Conservation (phyloP, 2,329 filamentous ascomycete genomes). For the Chaetomiaceae sp. region DNA sequence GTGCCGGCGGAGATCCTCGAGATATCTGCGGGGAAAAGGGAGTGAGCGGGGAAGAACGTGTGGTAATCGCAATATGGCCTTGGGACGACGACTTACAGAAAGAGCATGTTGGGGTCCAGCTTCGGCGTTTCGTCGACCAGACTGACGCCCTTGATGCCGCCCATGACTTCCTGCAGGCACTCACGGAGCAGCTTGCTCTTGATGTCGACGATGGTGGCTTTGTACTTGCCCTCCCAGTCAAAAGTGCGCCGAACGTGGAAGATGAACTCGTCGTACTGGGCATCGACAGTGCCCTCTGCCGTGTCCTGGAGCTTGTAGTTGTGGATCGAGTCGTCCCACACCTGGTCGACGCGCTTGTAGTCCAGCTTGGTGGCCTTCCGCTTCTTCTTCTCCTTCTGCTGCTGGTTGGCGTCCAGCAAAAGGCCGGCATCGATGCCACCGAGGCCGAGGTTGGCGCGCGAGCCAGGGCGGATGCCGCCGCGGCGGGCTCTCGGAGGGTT, state of each 20-base stretch:
- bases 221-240: slow-evolving; percentile 76
- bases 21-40: slow-evolving; percentile 57
- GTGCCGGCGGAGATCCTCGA: slow-evolving; percentile 65
- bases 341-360: slow-evolving; percentile 48
- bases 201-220: slow-evolving; percentile 68
- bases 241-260: slow-evolving; percentile 81
- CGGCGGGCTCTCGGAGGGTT: slow-evolving; percentile 2
- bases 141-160: slow-evolving; percentile 69
- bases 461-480: slow-evolving; percentile 1
- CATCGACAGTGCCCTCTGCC: slow-evolving; percentile 38
- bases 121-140: slow-evolving; percentile 74
- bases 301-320: slow-evolving; percentile 51
- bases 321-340: slow-evolving; percentile 47
- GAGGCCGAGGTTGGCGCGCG: slow-evolving; percentile 1
- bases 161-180: slow-evolving; percentile 64
- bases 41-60: too few relatives aligned
- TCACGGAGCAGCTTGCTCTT: slow-evolving; percentile 75
- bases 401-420: slow-evolving; percentile 9
- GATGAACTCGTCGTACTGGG: slow-evolving; percentile 67
- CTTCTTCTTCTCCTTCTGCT: slow-evolving; percentile 20
- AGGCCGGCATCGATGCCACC: slow-evolving; percentile 15
- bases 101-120: slow-evolving; percentile 64
- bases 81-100: slow-evolving; percentile 46
- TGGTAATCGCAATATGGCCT: too few relatives aligned
- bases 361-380: slow-evolving; percentile 28